phyloP scores from a whole-genome alignment of 306 rosid genomes.

The Prunus armeniaca region DNA sequence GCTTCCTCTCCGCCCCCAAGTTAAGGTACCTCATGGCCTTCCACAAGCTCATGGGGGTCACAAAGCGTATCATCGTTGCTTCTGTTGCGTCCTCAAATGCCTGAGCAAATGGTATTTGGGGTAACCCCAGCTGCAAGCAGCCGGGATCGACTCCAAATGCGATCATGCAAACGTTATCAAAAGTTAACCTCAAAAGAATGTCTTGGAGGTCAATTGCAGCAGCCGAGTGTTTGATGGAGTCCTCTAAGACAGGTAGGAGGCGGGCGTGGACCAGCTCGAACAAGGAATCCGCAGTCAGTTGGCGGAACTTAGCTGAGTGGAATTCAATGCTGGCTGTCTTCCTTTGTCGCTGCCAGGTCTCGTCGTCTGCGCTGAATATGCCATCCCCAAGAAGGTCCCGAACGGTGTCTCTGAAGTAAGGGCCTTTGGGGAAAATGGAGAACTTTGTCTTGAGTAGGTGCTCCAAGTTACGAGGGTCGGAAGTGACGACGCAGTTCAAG shows the following conservation, averaged over 20 bases:
- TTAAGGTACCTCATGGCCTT: conserved; percentile 64
- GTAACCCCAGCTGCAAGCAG: conserved; percentile 51
- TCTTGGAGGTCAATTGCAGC: conserved; percentile 66
- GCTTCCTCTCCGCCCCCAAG: conserved; percentile 63
- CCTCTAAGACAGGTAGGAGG: conserved; percentile 55
- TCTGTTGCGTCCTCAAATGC: conserved; percentile 95
- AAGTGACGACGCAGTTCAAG: conserved; percentile 62
- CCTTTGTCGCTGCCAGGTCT: conserved; percentile 79
- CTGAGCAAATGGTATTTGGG: conserved; percentile 69
- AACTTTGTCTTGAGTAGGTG: conserved; percentile 83
- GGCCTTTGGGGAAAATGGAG: conserved; percentile 69
- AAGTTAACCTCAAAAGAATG: conserved; percentile 68
- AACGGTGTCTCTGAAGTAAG: conserved; percentile 56
- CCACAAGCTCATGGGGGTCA: conserved; percentile 64
- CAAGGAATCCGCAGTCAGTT: conserved; percentile 55
- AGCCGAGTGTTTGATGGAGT: conserved; percentile 21
- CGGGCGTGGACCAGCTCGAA: conserved; percentile 64
- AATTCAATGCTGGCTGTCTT: conserved; percentile 88
- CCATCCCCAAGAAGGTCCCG: conserved; percentile 80
- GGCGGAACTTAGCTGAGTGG: conserved; percentile 69
- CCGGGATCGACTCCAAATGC: conserved; percentile 97
- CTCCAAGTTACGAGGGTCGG: conserved; percentile 84
- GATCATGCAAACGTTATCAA: conserved; percentile 87
- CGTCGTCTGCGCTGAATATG: conserved; percentile 73
- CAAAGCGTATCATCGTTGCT: conserved; percentile 62